Evolutionary conservation across 1,139 yeast genomes (phyloP).

Genomic region (Blastobotrys raffinosifermentans): DNA sequence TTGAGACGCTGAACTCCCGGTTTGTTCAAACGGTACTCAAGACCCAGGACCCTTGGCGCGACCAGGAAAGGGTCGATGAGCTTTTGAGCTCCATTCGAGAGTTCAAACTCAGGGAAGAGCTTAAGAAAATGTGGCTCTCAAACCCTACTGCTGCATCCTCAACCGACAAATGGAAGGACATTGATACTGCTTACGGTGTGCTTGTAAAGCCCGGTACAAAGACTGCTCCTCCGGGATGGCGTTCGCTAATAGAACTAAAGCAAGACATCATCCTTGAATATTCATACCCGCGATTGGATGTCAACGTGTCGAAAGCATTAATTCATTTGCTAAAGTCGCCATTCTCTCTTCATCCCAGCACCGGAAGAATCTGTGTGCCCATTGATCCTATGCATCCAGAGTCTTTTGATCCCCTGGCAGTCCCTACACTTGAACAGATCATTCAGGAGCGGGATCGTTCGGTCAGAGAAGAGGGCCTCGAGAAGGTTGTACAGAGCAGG

Average conservation of each 20-base stretch:
- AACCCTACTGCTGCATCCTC: slow-evolving; percentile 42
- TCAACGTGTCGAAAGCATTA: slow-evolving; percentile 84
- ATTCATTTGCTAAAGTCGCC: slow-evolving; percentile 94
- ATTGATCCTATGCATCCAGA: slow-evolving; percentile 53
- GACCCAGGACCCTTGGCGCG: slow-evolving; percentile 83
- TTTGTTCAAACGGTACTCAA: slow-evolving; percentile 62
- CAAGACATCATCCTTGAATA: slow-evolving; percentile 78
- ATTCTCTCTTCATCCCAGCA: slow-evolving; percentile 95
- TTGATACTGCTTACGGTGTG: slow-evolving; percentile 40
- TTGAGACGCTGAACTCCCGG: slow-evolving; percentile 55
- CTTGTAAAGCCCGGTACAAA: not conserved
- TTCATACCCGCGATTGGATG: slow-evolving; percentile 87
- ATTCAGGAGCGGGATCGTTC: slow-evolving; percentile 48
- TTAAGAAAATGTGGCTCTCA: slow-evolving; percentile 47
- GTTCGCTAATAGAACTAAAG: slow-evolving; percentile 38
- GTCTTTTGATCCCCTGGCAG: slow-evolving; percentile 69
- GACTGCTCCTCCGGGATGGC: not conserved
- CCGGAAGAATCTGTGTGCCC: slow-evolving; percentile 96
- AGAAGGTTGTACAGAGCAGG: slow-evolving; percentile 1
- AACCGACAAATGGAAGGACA: slow-evolving; percentile 73
- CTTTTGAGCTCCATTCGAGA: slow-evolving; percentile 62
- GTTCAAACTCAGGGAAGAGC: slow-evolving; percentile 45
- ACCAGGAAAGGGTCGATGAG: slow-evolving; percentile 46
- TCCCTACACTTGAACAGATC: slow-evolving; percentile 67
- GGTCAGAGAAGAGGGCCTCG: slow-evolving; percentile 39